These are phyloP conservation scores for Adansonia grandidieri DNA, from an alignment of 441 rosid genomes.

Conservation along the genomic window DNA sequence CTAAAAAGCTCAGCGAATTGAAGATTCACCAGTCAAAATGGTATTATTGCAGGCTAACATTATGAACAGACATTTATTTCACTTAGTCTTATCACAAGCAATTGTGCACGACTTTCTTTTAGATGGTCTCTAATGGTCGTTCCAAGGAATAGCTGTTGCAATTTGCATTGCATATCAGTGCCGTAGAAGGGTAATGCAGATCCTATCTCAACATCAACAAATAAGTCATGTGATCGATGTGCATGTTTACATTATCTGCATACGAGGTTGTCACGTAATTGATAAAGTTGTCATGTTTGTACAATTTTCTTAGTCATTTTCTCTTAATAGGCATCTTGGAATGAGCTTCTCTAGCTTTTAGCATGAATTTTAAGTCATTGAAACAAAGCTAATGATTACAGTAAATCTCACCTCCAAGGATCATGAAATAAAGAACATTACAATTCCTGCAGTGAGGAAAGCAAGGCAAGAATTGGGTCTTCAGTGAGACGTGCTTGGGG, in stretches of 20 bases:
- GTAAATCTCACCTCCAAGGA: slow-evolving; percentile 22
- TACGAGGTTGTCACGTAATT: neutral
- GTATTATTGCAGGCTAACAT: neutral
- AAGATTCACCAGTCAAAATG: neutral
- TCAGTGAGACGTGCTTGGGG: slow-evolving; percentile 62
- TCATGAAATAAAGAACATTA: slow-evolving; percentile 17
- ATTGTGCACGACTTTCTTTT: neutral
- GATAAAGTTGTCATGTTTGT: neutral
- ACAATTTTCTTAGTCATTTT: neutral
- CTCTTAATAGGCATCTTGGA: neutral
- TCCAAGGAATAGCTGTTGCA: neutral
- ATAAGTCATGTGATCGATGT: neutral
- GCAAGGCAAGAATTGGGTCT: slow-evolving; percentile 69
- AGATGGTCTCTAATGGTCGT: neutral
- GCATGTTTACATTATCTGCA: neutral
- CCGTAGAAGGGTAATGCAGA: neutral
- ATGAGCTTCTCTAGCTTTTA: slow-evolving; percentile 10
- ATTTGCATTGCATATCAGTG: neutral
- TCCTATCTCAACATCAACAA: neutral
- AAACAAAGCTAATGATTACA: slow-evolving; percentile 18
- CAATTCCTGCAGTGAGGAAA: slow-evolving; percentile 62
- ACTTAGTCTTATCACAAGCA: neutral
- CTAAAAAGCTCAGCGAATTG: neutral
- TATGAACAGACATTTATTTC: neutral
- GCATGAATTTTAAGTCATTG: neutral